A percentile compares a stretch with the other conserved stretches of the same genome.
Conservation (phyloP, 2,329 filamentous ascomycete genomes). For the Drechslerella coelobrocha region DNA sequence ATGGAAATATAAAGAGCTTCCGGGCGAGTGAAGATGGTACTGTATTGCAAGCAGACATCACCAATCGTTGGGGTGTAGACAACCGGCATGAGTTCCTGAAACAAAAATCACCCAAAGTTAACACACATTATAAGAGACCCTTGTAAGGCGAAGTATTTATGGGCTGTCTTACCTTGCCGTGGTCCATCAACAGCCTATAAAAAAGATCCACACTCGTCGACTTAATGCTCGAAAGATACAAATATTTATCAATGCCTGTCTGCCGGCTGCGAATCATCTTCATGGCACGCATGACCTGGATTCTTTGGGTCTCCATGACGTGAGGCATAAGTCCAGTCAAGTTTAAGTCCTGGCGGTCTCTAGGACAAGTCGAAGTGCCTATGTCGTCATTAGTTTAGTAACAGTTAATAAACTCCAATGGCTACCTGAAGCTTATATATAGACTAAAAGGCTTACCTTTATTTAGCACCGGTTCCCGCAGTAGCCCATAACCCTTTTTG, state of each 20-base stretch:
- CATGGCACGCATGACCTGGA: constrained; percentile 71
- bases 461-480: constrained; percentile 44
- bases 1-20: constrained; percentile 97
- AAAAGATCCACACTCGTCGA: constrained; percentile 79
- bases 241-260: constrained; percentile 73
- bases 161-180: constrained; percentile 65
- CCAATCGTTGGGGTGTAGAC: constrained; percentile 92
- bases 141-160: neutral
- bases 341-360: constrained; percentile 70
- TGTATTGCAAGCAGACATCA: constrained; percentile 95
- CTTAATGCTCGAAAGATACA: constrained; percentile 79
- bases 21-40: constrained; percentile 90
- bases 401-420: neutral
- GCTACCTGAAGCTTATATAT: neutral
- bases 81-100: constrained; percentile 78
- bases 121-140: neutral
- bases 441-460: constrained; percentile 16
- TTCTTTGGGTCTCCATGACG: constrained; percentile 67
- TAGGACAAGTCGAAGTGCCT: constrained; percentile 71
- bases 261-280: constrained; percentile 70
- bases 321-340: constrained; percentile 71
- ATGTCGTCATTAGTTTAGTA: constrained; percentile 13
- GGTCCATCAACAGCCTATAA: constrained; percentile 79
- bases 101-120: constrained; percentile 43
- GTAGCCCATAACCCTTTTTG: constrained; percentile 41